phyloP scores from a whole-genome alignment of 1,284 basidiomycete species.

The Irpex sp. region DNA sequence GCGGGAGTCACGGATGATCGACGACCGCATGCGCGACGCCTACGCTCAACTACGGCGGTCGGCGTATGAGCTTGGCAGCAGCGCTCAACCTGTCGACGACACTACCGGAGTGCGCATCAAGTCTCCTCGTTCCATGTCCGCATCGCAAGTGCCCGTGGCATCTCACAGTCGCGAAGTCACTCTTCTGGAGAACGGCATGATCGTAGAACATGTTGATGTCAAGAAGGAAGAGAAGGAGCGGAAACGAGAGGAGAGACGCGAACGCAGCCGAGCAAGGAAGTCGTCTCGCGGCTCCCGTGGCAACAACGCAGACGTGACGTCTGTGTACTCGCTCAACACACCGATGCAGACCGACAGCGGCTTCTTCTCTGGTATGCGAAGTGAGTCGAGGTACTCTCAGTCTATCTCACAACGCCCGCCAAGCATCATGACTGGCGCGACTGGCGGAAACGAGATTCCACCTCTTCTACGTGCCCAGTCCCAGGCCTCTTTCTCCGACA shows the following conservation, averaged over 20 bases:
- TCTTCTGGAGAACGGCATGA: conserved; percentile 80
- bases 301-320: conserved; percentile 53
- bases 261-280: conserved; percentile 60
- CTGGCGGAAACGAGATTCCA: conserved; percentile 53
- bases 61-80: conserved; percentile 59
- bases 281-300: conserved; percentile 55
- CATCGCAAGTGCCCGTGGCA: conserved; percentile 33
- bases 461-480: conserved; percentile 64
- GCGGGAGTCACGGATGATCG: conserved; percentile 71
- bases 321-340: conserved; percentile 64
- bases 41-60: conserved; percentile 76
- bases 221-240: conserved; percentile 72
- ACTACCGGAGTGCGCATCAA: conserved; percentile 63
- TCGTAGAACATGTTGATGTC: conserved; percentile 83
- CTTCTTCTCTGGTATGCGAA: conserved; percentile 40
- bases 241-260: conserved; percentile 60
- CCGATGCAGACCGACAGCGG: conserved; percentile 58
- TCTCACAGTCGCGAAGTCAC: conserved; percentile 69
- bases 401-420: conserved; percentile 55
- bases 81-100: conserved; percentile 46
- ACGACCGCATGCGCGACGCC: conserved; percentile 71
- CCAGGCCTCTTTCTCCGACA: conserved; percentile 74
- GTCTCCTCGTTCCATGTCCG: conserved; percentile 44
- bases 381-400: conserved; percentile 60
- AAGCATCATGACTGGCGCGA: conserved; percentile 62